Conservation (phyloP, 2,329 filamentous ascomycete species). For the Exophiala viscosa region DNA sequence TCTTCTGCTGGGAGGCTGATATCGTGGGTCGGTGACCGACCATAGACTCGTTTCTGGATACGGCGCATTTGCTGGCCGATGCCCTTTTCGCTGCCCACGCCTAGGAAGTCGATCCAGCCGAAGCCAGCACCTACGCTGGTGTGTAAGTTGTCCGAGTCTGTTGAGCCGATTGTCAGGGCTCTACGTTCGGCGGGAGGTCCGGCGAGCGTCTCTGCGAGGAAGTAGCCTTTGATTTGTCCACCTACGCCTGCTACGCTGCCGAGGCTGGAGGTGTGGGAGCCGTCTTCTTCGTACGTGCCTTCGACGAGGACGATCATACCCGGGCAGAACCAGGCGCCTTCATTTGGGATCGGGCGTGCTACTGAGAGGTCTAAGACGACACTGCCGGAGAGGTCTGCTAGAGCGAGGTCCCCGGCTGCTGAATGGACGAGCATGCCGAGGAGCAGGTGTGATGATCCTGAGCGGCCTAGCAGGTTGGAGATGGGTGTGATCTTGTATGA, state of each 20-base stretch:
- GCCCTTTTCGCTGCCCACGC: constrained; percentile 82
- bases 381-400: constrained; percentile 83
- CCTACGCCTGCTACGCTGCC: constrained; percentile 70
- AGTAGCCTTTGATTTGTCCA: constrained; percentile 85
- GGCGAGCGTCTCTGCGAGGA: constrained; percentile 84
- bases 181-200: constrained; percentile 88
- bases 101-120: constrained; percentile 95
- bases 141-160: constrained; percentile 33
- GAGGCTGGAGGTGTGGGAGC: constrained; percentile 63
- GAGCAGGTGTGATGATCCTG: constrained; percentile 78
- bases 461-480: constrained; percentile 69
- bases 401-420: constrained; percentile 68
- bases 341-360: constrained; percentile 75
- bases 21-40: constrained; percentile 30
- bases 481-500: constrained; percentile 88
- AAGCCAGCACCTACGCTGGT: constrained; percentile 67
- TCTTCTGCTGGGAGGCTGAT: constrained; percentile 31
- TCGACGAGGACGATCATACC: constrained; percentile 96
- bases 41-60: constrained; percentile 68
- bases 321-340: constrained; percentile 86
- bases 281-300: constrained; percentile 94
- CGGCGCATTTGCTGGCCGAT: constrained; percentile 77
- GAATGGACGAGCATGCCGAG: constrained; percentile 80
- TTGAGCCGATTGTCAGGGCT: constrained; percentile 71
- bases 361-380: constrained; percentile 80